Conservation (phyloP, 176 grass and related monocot genomes). For the Elaeis guineensis region DNA sequence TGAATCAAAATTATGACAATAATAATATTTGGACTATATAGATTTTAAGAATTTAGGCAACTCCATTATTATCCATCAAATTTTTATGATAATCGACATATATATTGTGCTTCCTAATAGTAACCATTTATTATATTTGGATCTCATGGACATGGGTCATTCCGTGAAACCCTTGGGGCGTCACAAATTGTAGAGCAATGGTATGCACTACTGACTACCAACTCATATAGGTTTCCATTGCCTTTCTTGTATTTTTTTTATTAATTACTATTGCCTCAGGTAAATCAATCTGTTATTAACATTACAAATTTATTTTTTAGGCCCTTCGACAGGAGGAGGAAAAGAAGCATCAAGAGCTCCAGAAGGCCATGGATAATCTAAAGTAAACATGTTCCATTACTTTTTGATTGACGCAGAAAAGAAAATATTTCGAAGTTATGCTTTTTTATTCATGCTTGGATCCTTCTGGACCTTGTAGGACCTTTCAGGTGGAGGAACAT, state of each 20-base stretch:
- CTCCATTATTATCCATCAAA: too few relatives aligned
- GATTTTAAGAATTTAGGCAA: too few relatives aligned
- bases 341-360: not conserved
- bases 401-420: not conserved
- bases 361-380: not conserved
- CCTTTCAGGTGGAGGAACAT: not conserved
- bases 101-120: too few relatives aligned
- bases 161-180: too few relatives aligned
- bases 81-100: too few relatives aligned
- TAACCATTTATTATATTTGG: too few relatives aligned
- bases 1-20: too few relatives aligned
- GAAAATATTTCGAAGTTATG: not conserved
- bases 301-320: not conserved
- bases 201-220: not conserved
- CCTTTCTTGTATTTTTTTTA: too few relatives aligned
- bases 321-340: not conserved
- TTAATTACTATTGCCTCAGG: too few relatives aligned
- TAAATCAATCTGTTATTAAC: not conserved
- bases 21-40: too few relatives aligned
- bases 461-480: not conserved
- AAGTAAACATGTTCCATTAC: slow-evolving; percentile 1
- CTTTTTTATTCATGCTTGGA: not conserved
- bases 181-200: not conserved
- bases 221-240: not conserved
- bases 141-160: too few relatives aligned